A percentile compares a stretch with the other conserved stretches of the same genome.
phyloP scores from a whole-genome alignment of 345 rosid species.

The Lenwebbia sp. region DNA sequence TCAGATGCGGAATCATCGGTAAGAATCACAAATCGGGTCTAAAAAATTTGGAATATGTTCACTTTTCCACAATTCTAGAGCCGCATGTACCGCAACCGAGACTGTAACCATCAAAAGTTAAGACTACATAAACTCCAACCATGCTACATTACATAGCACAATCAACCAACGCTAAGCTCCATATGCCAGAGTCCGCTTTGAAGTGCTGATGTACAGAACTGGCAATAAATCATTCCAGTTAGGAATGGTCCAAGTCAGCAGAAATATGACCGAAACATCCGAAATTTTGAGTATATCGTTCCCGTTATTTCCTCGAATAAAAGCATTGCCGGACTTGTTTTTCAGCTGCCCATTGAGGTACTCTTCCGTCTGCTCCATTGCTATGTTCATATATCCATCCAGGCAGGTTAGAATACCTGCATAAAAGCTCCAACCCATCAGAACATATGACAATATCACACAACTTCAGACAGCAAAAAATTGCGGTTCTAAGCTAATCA shows the following conservation, averaged over 20 bases:
- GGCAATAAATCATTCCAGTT: conserved; percentile 17
- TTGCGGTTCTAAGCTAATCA: no score
- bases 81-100: neutral
- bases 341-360: conserved; percentile 86
- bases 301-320: conserved; percentile 92
- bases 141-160: neutral
- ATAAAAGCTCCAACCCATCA: neutral
- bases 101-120: neutral
- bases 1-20: neutral
- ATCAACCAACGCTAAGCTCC: conserved; percentile 32
- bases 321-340: conserved; percentile 83
- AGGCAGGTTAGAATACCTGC: neutral
- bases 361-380: conserved; percentile 93
- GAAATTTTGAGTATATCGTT: neutral
- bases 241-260: neutral
- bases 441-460: neutral
- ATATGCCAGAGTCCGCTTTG: conserved; percentile 69
- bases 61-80: no score
- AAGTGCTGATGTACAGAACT: conserved; percentile 85
- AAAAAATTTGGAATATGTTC: no score
- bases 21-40: neutral
- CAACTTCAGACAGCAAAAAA: neutral
- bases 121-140: neutral
- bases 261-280: neutral
- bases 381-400: conserved; percentile 36